A percentile compares a stretch with the other conserved stretches of the same genome.
These are phyloP conservation scores for Myriosclerotinia curreyana DNA, from an alignment of 2,329 filamentous ascomycete species.

Conservation along the genomic window DNA sequence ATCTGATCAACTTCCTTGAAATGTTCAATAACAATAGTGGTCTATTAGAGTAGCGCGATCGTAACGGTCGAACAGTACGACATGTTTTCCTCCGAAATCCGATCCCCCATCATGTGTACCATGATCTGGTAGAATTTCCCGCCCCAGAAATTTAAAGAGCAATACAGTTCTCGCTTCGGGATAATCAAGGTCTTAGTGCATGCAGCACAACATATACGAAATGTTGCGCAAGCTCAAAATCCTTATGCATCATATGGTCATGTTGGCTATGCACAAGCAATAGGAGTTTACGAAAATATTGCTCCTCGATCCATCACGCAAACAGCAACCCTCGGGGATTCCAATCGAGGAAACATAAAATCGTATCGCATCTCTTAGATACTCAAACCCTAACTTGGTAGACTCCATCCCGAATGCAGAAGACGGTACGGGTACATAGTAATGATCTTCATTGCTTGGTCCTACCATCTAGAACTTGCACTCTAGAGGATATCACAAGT, in stretches of 20 bases:
- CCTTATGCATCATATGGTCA: conserved; percentile 18
- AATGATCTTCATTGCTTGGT: conserved; percentile 12
- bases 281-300: conserved; percentile 18
- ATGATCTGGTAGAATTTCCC: conserved; percentile 15
- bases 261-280: conserved; percentile 14
- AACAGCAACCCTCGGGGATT: neutral
- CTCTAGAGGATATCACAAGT: conserved; percentile 2
- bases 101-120: conserved; percentile 15
- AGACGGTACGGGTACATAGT: neutral
- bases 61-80: conserved; percentile 16
- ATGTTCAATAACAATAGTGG: conserved; percentile 18
- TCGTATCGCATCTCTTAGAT: conserved; percentile 3
- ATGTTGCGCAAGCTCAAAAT: conserved; percentile 8
- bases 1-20: conserved; percentile 16
- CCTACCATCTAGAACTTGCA: conserved; percentile 1
- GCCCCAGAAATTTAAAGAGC: conserved; percentile 4
- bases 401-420: conserved; percentile 4
- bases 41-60: conserved; percentile 21
- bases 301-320: conserved; percentile 16
- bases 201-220: conserved; percentile 21
- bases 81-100: conserved; percentile 19
- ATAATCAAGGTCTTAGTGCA: conserved; percentile 18
- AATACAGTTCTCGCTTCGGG: conserved; percentile 17
- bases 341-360: conserved; percentile 12
- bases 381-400: neutral